Evolutionary conservation across 2,329 filamentous ascomycete species (phyloP), one percentile per base, ranked within the genome.

Genomic region (Corniculantispora saksenae): DNA sequence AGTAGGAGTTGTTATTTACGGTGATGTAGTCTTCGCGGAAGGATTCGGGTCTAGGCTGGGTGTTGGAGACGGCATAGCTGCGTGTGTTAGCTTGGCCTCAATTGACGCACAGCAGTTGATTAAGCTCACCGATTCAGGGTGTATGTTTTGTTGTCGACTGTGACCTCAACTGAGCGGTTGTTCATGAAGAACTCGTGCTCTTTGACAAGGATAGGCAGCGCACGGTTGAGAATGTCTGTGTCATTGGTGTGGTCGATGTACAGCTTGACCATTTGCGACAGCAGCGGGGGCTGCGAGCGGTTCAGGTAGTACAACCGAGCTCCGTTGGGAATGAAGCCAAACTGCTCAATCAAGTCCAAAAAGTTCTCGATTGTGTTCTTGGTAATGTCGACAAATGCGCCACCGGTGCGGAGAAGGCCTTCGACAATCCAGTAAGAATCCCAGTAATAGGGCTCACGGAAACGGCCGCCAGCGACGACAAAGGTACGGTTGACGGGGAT

Each of bases 361-460:
- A 91, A 91, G 72, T 91, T 91, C 71, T 90, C 87, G 67, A 91
- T 89, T 35, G 86, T 89, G 74, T 91, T 89, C 72, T 81, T 82
- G 4, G 88, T 84, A 66, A 91, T 89, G 40, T 85, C 75, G 8
- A 84, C 83, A 67, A 90, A 91, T 53, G 83, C 83, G 45, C 88
- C 89, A 19, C 86, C 83, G 0, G 87, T 90, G 55, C 88, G 83
- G 40, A 91, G 76, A 27, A 91, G 79, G 27, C 89, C 89, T 75
- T 89, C 84, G 55, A 91, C 70, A 57, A 90, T 89, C 87, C 86
- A 90, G 77, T 85, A 90, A 38, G 86, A 88, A 73, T 91, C 88
- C 88, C 88, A 91, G 74, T 91, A 91, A 72, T 91, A 91, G 1
- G 86, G 83, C 75, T 91, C 89, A 40, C 88, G 81, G 79, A 91